Conservation (phyloP, 2,329 filamentous ascomycete genomes). For the Chaetomiaceae sp. region DNA sequence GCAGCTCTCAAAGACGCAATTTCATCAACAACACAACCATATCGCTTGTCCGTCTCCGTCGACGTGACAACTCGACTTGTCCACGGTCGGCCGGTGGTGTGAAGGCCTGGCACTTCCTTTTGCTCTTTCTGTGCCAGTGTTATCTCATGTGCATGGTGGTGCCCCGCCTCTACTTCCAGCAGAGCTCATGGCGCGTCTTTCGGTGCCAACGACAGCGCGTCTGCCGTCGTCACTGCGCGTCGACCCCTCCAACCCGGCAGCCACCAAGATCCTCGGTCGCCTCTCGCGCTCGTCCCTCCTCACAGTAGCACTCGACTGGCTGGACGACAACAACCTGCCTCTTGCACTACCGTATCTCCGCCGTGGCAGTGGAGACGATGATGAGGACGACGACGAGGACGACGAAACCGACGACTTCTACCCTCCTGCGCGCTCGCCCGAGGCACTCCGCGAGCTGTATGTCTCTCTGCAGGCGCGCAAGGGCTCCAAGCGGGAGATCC, state of each 20-base stretch:
- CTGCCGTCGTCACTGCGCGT: conserved; percentile 67
- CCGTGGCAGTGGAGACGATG: conserved; percentile 28
- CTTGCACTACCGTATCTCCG: conserved; percentile 55
- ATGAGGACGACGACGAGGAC: conserved; percentile 46
- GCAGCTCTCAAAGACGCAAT: too few relatives aligned
- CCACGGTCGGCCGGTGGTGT: too few relatives aligned
- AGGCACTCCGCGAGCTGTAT: conserved; percentile 62
- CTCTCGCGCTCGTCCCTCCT: conserved; percentile 68
- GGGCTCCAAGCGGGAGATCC: conserved; percentile 56
- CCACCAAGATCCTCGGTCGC: conserved; percentile 60
- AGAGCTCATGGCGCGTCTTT: conserved; percentile 46
- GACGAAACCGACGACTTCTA: conserved; percentile 59
- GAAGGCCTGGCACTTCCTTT: too few relatives aligned
- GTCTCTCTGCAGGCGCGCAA: conserved; percentile 51
- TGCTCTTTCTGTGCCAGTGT: too few relatives aligned
- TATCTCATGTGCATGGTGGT: too few relatives aligned
- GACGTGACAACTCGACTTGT: too few relatives aligned
- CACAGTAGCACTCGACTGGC: conserved; percentile 69
- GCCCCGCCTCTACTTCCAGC: too few relatives aligned
- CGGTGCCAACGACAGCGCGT: conserved; percentile 64
- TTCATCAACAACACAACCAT: too few relatives aligned
- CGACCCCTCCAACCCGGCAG: conserved; percentile 55
- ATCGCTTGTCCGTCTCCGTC: too few relatives aligned
- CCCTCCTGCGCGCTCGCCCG: conserved; percentile 57
- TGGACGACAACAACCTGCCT: conserved; percentile 58